Evolutionary conservation across 768 basidiomycete genomes (phyloP), one percentile per base, ranked within the genome.

Genomic region (Nidularia sp.): DNA sequence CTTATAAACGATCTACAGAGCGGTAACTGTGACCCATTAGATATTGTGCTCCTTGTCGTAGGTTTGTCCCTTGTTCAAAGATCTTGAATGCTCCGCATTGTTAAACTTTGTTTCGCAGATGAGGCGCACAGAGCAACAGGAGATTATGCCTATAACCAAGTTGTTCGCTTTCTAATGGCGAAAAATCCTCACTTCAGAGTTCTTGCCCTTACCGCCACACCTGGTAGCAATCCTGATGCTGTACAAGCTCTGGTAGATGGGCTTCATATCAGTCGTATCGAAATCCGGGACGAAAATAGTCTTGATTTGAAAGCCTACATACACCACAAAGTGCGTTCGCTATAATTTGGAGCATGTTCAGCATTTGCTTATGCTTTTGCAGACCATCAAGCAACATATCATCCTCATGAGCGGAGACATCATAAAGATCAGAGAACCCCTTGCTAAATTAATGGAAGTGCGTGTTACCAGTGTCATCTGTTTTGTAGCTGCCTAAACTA

Each of bases 101-200:
- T 18, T 31, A 49, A 4, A n/a, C 41, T 45, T 3, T 9, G 22
- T 41, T 51, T 35, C 47, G 45, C 45, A 94, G 95, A 98, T 59
- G 95, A 98, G 66, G 97, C 97, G 0, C 97, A 99, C 69, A 85
- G 88, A 58, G 96, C 91, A 8, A 92, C 87, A 0, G 96, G 97
- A 2, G 87, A 90, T 53, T 96, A 97, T 60, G 88, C 95, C 3
- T 98, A 98, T 62, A 88, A 90, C 43, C 86, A 89, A 62, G 85
- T 91, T 33, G 76, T 98, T 36, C 87, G 94, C 6, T 92, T 78
- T 59, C 77, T 99, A 59, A 97, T 94, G 87, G 84, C 91, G 1
- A 93, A 90, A 69, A 98, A 98, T 60, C 93, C 93, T 0, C 81
- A 94, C 67, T 95, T 96, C 63, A 85, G 97, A 12, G 75, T 98